phyloP scores from a whole-genome alignment of 768 basidiomycete genomes.

The Suillus bovinus region DNA sequence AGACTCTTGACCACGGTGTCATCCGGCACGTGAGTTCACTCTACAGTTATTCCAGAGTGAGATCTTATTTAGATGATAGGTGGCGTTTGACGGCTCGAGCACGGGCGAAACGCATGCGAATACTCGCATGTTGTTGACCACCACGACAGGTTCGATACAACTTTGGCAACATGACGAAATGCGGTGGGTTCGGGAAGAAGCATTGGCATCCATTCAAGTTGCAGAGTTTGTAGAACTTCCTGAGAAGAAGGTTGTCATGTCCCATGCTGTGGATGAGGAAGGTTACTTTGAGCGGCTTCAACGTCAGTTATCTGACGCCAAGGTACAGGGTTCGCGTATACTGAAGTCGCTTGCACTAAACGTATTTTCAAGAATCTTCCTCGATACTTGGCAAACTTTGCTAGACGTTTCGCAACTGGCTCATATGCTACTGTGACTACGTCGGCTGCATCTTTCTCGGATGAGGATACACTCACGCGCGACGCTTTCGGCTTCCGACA shows the following conservation, averaged over 20 bases:
- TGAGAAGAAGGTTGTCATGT: conserved; percentile 45
- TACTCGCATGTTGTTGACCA: conserved; percentile 55
- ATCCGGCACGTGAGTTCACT: conserved; percentile 57
- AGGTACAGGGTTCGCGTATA: conserved; percentile 38
- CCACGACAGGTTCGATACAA: conserved; percentile 77
- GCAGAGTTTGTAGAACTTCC: conserved; percentile 81
- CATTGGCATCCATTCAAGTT: conserved; percentile 59
- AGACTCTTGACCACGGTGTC: conserved; percentile 63
- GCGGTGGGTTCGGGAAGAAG: conserved; percentile 83
- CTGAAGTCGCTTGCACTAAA: neutral
- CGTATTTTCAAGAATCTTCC: conserved; percentile 60
- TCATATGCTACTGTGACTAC: conserved; percentile 52
- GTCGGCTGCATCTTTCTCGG: conserved; percentile 27
- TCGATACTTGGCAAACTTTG: conserved; percentile 63
- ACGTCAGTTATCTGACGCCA: conserved; percentile 60
- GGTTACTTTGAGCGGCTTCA: conserved; percentile 48
- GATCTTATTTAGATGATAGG: conserved; percentile 32
- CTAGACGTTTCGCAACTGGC: conserved; percentile 69
- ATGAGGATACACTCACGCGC: conserved; percentile 46
- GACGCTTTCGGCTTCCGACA: conserved; percentile 90
- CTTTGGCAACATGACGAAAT: conserved; percentile 63
- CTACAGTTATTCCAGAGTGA: conserved; percentile 4
- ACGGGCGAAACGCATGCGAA: conserved; percentile 37
- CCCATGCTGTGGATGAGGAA: conserved; percentile 40
- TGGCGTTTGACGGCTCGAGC: conserved; percentile 52